Base-by-base conservation (phyloP, 2,329 filamentous ascomycete species). In the Tolypocladium paradoxum region DNA sequence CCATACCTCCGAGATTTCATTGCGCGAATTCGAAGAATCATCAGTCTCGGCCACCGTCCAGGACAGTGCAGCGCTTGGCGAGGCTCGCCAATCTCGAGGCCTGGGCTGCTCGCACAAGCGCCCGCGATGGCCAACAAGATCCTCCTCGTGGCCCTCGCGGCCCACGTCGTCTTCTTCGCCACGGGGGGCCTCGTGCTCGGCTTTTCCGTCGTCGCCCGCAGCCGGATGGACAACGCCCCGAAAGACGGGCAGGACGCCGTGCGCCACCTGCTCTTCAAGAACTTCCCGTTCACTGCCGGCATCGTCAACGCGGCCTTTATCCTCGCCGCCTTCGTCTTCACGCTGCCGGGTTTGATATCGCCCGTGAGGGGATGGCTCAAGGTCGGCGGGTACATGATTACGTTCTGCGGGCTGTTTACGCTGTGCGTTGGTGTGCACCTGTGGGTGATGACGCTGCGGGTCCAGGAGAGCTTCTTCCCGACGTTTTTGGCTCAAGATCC, bases 401-500 rank as follows among this genome's bases (percentile, higher is more conserved):
- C 81, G n/a, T 53, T 82, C 43, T 83, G 78, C 64, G 78, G 73
- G 2, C 54, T 87, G 50, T 85, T 87, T 68, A 87, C 81, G 22
- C 69, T 89, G 63, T 70, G 79, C 53, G 71, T 89, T 36, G 86
- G 86, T 46, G 70, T 88, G 48, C 76, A 77, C 57, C 74, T 89
- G 57, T 90, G 86, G 88, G 79, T 90, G 63, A 73, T 84, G 61
- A 92, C 88, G 2, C 72, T 93, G 60, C 78, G 76, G 61, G 84
- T 84, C 47, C 80, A 85, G 63, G 75, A 76, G 37, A 79, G 81
- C 56, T 81, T 91, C 55, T 73, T 69, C 54, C 64, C 70, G 1
- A 74, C 86, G 51, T 93, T 86, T 79, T 71, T 73, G 27, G 64
- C 70, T 6, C 82, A 88, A 67, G 64, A 77, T 3, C 62, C 76